Base-by-base conservation (phyloP, 2,329 filamentous ascomycete genomes). In the Acephala macrosclerotiorum region DNA sequence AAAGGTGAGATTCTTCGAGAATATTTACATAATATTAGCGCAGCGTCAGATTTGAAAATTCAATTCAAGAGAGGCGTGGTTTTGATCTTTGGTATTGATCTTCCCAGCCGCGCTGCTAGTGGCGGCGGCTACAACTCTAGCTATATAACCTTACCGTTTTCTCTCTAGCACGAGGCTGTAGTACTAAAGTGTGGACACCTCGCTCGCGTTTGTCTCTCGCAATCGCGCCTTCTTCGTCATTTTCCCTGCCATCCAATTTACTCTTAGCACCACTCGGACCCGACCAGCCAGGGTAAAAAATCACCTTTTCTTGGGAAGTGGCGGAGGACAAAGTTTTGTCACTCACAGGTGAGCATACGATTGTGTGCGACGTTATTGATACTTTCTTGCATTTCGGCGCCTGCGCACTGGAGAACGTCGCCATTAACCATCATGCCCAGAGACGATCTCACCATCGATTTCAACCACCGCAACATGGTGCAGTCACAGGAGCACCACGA, bases 401-500 rank as follows among this genome's bases (percentile, higher is more conserved):
- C 14, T 33, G 22, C 68, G 70, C 68, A 72, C 68, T 70, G 69
- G 64, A 60, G 67, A 65, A 71, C 70, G 71, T 68, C 70, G 73
- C 76, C 75, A 79, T 88, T 88, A 86, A 88, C 86, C 84, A 80
- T 80, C 79, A 90, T 90, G 88, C 88, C 88, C 82, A 90, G 88
- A 88, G 88, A 90, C 88, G 88, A 90, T 77, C 81, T 90, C 73
- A 86, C 87, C 76, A 90, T 90, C 82, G 88, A 90, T 80, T 89
- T 89, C 78, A 86, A 89, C 76, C 84, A 63, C 53, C 67, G 59
- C 53, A 67, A 82, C 81, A 89, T 89, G 86, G 61, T 55, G 25
- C 85, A 86, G 75, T 84, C 82, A 75, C 73, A 76, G 75, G 88
- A 90, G 76, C 81, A 84, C 67, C 83, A 88, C 77, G 88, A 90